Evolutionary conservation across 352 stramenopile species (phyloP).

Genomic region (Phytophthora litchii): DNA sequence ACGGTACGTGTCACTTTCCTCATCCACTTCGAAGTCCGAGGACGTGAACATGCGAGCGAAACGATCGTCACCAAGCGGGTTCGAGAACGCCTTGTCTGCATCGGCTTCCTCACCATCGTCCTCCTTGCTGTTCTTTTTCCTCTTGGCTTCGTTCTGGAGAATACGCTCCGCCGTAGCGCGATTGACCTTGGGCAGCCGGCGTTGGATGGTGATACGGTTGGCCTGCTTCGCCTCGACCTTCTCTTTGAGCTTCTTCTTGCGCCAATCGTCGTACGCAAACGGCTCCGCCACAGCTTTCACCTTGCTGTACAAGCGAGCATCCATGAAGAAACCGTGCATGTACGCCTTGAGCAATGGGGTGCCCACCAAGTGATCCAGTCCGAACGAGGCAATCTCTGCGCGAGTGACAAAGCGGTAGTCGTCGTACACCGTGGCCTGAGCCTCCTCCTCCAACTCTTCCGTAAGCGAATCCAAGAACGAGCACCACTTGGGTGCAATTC

Average conservation of each 20-base stretch:
- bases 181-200: slow-evolving; percentile 91
- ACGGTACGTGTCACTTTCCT: slow-evolving; percentile 96
- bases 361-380: slow-evolving; percentile 97
- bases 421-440: slow-evolving; percentile 95
- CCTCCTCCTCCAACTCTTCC: slow-evolving; percentile 98
- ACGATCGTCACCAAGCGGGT: slow-evolving; percentile 95
- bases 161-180: slow-evolving; percentile 86
- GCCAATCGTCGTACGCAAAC: slow-evolving; percentile 98
- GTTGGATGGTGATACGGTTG: slow-evolving; percentile 91
- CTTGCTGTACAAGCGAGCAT: slow-evolving; percentile 97
- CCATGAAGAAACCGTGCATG: slow-evolving; percentile 99
- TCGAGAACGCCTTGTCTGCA: slow-evolving; percentile 48
- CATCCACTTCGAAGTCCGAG: slow-evolving; percentile 97
- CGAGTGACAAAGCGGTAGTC: slow-evolving; percentile 99
- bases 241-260: slow-evolving; percentile 96
- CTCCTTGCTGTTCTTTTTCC: slow-evolving; percentile 55
- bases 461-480: slow-evolving; percentile 99
- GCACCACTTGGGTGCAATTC: slow-evolving; percentile 98
- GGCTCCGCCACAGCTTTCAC: slow-evolving; percentile 96
- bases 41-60: slow-evolving; percentile 98
- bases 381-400: slow-evolving; percentile 95
- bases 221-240: slow-evolving; percentile 90
- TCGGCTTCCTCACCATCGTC: slow-evolving; percentile 30
- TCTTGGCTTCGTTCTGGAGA: slow-evolving; percentile 75
- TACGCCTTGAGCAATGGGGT: slow-evolving; percentile 97